Conservation (phyloP, 2,329 filamentous ascomycete genomes). For the Aspergillus chevalieri region DNA sequence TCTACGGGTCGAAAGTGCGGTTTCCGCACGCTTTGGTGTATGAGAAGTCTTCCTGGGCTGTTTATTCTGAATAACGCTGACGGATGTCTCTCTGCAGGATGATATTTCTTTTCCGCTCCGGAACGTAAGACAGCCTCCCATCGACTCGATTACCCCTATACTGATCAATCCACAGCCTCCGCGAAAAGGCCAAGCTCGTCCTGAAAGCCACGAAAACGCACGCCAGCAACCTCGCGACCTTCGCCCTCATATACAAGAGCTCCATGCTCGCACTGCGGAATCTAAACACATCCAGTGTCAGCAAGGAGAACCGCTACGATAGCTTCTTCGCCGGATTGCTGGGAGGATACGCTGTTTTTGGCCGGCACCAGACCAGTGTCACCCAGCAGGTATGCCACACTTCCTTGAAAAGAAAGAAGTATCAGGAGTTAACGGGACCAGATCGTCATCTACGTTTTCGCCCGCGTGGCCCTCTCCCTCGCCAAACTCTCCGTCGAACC, state of each 20-base stretch:
- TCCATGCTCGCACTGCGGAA: conserved; percentile 69
- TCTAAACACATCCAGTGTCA: conserved; percentile 37
- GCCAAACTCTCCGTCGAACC: conserved; percentile 75
- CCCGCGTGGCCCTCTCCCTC: conserved; percentile 76
- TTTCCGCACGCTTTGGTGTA: conserved; percentile 95
- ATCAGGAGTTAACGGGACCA: conserved; percentile 32
- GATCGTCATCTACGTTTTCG: conserved; percentile 97
- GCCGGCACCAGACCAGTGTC: conserved; percentile 69
- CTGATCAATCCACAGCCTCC: conserved; percentile 44
- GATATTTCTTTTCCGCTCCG: conserved; percentile 93
- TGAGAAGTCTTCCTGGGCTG: conserved; percentile 11
- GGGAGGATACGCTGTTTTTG: conserved; percentile 91
- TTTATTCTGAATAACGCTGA: conserved; percentile 9
- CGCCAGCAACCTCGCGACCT: conserved; percentile 83
- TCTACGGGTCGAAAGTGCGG: conserved; percentile 95
- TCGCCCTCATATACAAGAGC: conserved; percentile 84
- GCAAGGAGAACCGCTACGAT: conserved; percentile 67
- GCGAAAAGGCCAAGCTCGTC: conserved; percentile 71
- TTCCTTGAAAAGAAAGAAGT: background rate
- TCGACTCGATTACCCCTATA: conserved; percentile 2
- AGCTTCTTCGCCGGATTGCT: conserved; percentile 79
- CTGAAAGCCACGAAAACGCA: conserved; percentile 83
- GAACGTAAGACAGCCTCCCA: conserved; percentile 56
- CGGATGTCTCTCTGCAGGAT: conserved; percentile 52
- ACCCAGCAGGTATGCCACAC: conserved; percentile 58